Conservation (phyloP, 371 early-diverging fungal species). For the Rhizopus stolonifer region DNA sequence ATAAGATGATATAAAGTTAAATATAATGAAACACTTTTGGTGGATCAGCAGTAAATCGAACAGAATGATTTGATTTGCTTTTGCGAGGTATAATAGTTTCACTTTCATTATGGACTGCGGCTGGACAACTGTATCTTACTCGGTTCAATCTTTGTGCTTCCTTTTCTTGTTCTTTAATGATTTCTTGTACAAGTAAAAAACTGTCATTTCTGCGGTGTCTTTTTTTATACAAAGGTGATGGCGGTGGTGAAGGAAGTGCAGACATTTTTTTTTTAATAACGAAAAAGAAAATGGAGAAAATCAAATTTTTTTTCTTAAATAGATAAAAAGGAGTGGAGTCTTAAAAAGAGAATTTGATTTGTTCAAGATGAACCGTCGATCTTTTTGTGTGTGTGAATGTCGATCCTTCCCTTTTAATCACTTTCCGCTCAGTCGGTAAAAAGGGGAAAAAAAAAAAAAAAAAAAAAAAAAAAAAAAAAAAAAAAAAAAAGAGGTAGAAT, state of each 20-base stretch:
- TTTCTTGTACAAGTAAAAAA: constrained; percentile 34
- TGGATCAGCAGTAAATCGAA: constrained; percentile 40
- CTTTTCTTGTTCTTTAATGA: constrained; percentile 41
- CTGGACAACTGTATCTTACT: constrained; percentile 9
- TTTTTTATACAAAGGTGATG: constrained; percentile 10
- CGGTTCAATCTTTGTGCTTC: constrained; percentile 20
- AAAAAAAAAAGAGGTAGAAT: too few species aligned
- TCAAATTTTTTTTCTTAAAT: too few species aligned
- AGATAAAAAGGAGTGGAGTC: too few species aligned
- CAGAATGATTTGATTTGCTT: constrained; percentile 30
- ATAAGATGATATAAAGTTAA: not conserved
- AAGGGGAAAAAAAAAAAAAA: too few species aligned
- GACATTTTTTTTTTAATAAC: too few species aligned
- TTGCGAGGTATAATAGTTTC: constrained; percentile 19
- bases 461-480: too few species aligned
- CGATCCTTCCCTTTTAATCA: too few species aligned
- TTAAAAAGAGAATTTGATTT: too few species aligned
- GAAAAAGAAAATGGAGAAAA: too few species aligned
- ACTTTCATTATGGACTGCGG: not conserved
- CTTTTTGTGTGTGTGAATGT: too few species aligned
- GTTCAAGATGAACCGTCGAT: too few species aligned
- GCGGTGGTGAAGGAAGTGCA: constrained; percentile 21
- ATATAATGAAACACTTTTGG: constrained; percentile 34
- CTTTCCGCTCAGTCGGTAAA: too few species aligned
- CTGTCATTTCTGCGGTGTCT: constrained; percentile 38